These are phyloP conservation scores for Tetrapisispora iriomotensis DNA, from an alignment of 805 yeast species.

Conservation along the genomic window DNA sequence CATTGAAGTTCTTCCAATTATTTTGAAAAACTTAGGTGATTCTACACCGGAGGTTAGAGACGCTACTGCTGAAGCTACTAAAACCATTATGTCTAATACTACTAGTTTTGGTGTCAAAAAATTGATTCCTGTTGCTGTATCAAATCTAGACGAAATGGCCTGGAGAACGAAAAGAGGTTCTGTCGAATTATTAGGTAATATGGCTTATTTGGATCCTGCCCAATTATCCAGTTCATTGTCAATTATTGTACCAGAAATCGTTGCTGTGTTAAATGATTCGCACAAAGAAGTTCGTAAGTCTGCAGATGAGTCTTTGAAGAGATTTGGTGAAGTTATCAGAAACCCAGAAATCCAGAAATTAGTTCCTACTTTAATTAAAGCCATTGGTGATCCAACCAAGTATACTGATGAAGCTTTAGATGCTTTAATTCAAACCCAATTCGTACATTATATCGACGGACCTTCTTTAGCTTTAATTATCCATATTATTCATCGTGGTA, in stretches of 20 bases:
- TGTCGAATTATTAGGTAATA: slow-evolving; percentile 89
- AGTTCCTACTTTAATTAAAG: slow-evolving; percentile 78
- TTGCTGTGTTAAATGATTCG: slow-evolving; percentile 85
- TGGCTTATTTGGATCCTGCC: slow-evolving; percentile 95
- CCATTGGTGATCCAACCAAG: slow-evolving; percentile 93
- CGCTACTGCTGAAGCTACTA: slow-evolving; percentile 81
- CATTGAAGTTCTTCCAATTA: slow-evolving; percentile 73
- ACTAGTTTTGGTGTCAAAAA: slow-evolving; percentile 87
- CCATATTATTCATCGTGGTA: slow-evolving; percentile 91
- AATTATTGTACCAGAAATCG: slow-evolving; percentile 90
- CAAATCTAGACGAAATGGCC: slow-evolving; percentile 74
- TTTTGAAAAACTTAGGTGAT: slow-evolving; percentile 80
- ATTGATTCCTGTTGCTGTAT: slow-evolving; percentile 82
- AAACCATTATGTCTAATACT: slow-evolving; percentile 79
- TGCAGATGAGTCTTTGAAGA: slow-evolving; percentile 77
- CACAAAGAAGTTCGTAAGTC: slow-evolving; percentile 96
- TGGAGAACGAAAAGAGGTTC: slow-evolving; percentile 98
- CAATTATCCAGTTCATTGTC: slow-evolving; percentile 86
- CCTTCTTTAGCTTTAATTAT: slow-evolving; percentile 93
- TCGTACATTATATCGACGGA: slow-evolving; percentile 95
- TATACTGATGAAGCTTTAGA: slow-evolving; percentile 83
- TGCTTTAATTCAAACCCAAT: slow-evolving; percentile 77
- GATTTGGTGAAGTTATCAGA: slow-evolving; percentile 93
- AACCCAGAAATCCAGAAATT: slow-evolving; percentile 93
- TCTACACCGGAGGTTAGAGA: slow-evolving; percentile 74